A percentile compares a stretch with the other conserved stretches of the same genome.
These are phyloP conservation scores for Aspergillus ochraceoroseus DNA, from an alignment of 2,329 filamentous ascomycete genomes.

Conservation along the genomic window DNA sequence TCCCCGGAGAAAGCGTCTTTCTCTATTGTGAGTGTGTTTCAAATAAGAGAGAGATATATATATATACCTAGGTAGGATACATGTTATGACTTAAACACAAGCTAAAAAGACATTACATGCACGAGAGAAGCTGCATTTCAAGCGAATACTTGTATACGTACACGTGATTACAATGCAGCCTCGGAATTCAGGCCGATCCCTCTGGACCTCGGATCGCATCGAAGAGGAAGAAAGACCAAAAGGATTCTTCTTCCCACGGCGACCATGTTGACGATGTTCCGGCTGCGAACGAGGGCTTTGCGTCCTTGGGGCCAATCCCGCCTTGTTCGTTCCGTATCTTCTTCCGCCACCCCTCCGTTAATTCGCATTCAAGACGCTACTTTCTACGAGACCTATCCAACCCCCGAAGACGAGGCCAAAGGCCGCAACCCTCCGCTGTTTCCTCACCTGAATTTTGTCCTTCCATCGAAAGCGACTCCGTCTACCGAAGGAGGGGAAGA, in stretches of 20 bases:
- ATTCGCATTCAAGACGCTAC: constrained; percentile 72
- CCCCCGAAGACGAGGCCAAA: constrained; percentile 39
- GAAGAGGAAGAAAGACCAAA: too few relatives aligned
- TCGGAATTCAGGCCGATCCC: constrained; percentile 10
- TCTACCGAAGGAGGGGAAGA: constrained; percentile 10
- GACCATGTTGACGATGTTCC: neutral
- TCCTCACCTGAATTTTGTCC: constrained; percentile 61
- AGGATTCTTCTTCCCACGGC: neutral
- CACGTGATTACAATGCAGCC: constrained; percentile 5
- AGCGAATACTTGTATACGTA: too few relatives aligned
- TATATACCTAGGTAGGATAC: too few relatives aligned
- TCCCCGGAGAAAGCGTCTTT: too few relatives aligned
- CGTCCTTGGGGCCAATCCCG: constrained; percentile 12
- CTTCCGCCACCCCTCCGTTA: constrained; percentile 47
- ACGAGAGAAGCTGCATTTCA: too few relatives aligned
- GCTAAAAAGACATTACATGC: too few relatives aligned
- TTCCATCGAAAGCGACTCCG: constrained; percentile 51
- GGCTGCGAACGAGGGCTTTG: constrained; percentile 12
- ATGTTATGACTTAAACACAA: too few relatives aligned
- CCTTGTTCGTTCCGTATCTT: constrained; percentile 17
- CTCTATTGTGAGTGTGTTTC: too few relatives aligned
- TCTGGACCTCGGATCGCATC: too few relatives aligned
- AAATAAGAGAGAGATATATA: too few relatives aligned
- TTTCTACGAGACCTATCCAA: constrained; percentile 74
- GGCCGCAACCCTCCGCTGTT: constrained; percentile 69